Conservation (phyloP, 768 basidiomycete genomes). For the Filobasidium floriforme region DNA sequence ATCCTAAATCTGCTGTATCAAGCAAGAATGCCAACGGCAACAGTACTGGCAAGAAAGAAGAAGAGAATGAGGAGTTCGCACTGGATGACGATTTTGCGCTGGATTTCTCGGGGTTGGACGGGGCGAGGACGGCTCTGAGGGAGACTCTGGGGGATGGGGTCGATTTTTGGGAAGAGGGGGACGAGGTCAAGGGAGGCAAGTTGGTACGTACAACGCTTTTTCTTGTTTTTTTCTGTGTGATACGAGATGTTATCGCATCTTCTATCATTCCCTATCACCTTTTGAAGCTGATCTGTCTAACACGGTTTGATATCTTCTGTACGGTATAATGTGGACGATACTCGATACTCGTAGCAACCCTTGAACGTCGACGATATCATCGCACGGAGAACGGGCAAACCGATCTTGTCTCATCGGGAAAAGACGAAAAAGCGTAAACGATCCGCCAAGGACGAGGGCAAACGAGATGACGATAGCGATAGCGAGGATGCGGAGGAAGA, state of each 20-base stretch:
- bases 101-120: conserved; percentile 53
- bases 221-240: neutral
- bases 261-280: too few relatives aligned
- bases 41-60: too few relatives aligned
- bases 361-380: conserved; percentile 91
- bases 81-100: conserved; percentile 79
- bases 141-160: conserved; percentile 48
- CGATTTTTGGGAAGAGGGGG: conserved; percentile 52
- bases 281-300: too few relatives aligned
- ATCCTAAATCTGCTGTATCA: too few relatives aligned
- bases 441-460: conserved; percentile 29
- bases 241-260: too few relatives aligned
- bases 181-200: conserved; percentile 54
- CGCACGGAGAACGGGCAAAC: conserved; percentile 54
- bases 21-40: conserved; percentile 28
- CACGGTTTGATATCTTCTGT: too few relatives aligned
- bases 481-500: conserved; percentile 38
- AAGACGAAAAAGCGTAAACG: conserved; percentile 56
- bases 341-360: conserved; percentile 60
- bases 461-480: conserved; percentile 23
- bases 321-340: too few relatives aligned
- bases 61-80: conserved; percentile 53
- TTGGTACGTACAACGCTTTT: conserved; percentile 17
- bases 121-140: conserved; percentile 60
- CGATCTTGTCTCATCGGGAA: conserved; percentile 46